Base-by-base conservation (phyloP, 371 early-diverging fungal genomes). In the Actinomortierella ambigua region DNA sequence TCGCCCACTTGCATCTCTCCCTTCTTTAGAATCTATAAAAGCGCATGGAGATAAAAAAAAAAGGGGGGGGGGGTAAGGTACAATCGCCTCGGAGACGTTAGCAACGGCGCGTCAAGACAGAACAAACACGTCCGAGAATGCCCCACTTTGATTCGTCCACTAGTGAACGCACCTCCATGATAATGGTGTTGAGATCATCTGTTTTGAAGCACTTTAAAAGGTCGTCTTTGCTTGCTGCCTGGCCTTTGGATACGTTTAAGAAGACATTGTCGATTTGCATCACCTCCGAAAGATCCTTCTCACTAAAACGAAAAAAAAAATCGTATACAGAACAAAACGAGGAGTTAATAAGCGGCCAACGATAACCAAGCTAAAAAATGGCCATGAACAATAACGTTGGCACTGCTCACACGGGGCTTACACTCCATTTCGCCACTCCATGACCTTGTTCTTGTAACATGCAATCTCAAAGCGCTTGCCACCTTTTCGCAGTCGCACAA, bases 371-470 rank as follows among this genome's bases (percentile, higher is more conserved):
- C 5, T 4, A 14, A 7, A 14, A 28, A 29, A 42, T 44, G 15
- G 22, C n/a, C n/a, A n/a, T n/a, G n/a, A n/a, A n/a, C n/a, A n/a
- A n/a, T 14, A 11, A 43, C 28, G 53, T 43, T 47, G 15, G 4
- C 15, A 26, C 53, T 29, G n/a, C 40, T 40, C 15, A 43, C 22
- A 49, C 9, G 9, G 22, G 15, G 69, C 88, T 80, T 87, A 95
- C 93, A 96, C 90, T 53, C 93, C 90, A 41, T 81, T 91, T 34
- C 98, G 83, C 95, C 95, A 98, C 77, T 98, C 97, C 68, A 93
- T 79, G n/a, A 97, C 96, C 81, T 99, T 98, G 87, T 99, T 99
- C 77, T 96, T 97, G 81, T 98, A 98, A 77, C 98, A 96, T 9
- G 99, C 99, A 18, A 99, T 82, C 76, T 99, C 99, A 62, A 98